These are phyloP conservation scores for Entomortierella lignicola DNA, from an alignment of 192 early-diverging fungal genomes.

Conservation along the genomic window DNA sequence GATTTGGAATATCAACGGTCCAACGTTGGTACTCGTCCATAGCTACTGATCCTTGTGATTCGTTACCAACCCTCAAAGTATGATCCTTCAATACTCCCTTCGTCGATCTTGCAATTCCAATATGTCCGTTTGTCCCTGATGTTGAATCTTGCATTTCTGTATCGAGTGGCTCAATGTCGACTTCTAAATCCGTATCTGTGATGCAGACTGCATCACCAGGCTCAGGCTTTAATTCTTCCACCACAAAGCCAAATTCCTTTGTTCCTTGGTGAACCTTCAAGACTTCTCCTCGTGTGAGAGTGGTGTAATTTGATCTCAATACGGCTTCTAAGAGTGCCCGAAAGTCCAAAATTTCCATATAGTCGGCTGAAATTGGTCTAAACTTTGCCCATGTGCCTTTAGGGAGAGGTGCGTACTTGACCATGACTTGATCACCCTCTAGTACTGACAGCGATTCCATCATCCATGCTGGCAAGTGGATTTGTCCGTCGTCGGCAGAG, in stretches of 20 bases:
- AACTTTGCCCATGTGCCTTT: constrained; percentile 78
- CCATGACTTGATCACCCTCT: constrained; percentile 58
- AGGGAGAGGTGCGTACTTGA: constrained; percentile 67
- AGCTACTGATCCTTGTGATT: constrained; percentile 20
- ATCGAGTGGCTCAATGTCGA: constrained; percentile 74
- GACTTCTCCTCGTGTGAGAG: constrained; percentile 74
- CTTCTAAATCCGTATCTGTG: constrained; percentile 83
- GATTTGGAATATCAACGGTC: constrained; percentile 33
- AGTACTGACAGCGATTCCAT: constrained; percentile 53
- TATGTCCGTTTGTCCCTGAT: background rate
- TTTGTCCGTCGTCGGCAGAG: constrained; percentile 62
- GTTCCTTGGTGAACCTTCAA: constrained; percentile 66
- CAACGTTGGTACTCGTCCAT: constrained; percentile 35
- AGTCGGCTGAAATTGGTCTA: constrained; percentile 63
- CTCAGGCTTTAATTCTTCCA: constrained; percentile 75
- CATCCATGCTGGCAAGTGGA: constrained; percentile 69
- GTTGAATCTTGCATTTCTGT: constrained; percentile 13
- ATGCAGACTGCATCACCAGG: constrained; percentile 68
- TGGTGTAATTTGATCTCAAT: constrained; percentile 73
- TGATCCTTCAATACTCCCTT: background rate
- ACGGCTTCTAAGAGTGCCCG: constrained; percentile 75
- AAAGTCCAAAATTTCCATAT: constrained; percentile 67
- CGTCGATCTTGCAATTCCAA: background rate
- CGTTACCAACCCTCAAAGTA: constrained; percentile 25
- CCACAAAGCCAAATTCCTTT: constrained; percentile 63